phyloP scores from a whole-genome alignment of 2,329 filamentous ascomycete genomes.

The Bipolaris gigantea region DNA sequence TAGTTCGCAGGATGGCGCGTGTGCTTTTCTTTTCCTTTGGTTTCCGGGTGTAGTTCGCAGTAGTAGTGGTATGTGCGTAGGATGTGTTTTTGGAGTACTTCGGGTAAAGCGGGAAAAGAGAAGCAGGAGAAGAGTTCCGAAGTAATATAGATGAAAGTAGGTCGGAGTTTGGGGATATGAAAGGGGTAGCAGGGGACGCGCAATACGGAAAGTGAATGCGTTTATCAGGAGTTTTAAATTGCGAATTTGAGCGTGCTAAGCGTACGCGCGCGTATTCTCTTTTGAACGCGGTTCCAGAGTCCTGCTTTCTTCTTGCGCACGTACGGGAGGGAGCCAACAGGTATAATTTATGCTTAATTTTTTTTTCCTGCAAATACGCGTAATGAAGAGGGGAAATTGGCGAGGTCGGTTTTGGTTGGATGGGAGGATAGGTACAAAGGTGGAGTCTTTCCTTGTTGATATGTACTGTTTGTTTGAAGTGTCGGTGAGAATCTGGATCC shows the following conservation, averaged over 20 bases:
- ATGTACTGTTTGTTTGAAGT: not conserved
- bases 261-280: too few species aligned
- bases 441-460: not conserved
- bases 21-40: not conserved
- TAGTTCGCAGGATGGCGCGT: not conserved
- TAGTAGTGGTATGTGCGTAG: too few species aligned
- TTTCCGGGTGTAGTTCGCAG: not conserved
- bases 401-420: not conserved
- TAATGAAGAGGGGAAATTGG: not conserved
- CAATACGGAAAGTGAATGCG: too few species aligned
- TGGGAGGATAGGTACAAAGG: not conserved
- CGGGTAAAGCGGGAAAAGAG: too few species aligned
- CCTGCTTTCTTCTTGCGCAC: too few species aligned
- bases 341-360: not conserved
- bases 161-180: too few species aligned
- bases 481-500: slow-evolving; percentile 2
- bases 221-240: not conserved
- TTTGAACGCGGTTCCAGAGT: too few species aligned
- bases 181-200: too few species aligned
- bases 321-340: not conserved
- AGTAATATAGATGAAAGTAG: too few species aligned
- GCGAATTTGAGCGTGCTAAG: not conserved
- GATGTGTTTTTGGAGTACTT: too few species aligned
- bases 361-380: not conserved
- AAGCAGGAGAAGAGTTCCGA: too few species aligned